Base-by-base conservation (phyloP, 495 filamentous ascomycete species). In the Pseudevernia furfuracea region DNA sequence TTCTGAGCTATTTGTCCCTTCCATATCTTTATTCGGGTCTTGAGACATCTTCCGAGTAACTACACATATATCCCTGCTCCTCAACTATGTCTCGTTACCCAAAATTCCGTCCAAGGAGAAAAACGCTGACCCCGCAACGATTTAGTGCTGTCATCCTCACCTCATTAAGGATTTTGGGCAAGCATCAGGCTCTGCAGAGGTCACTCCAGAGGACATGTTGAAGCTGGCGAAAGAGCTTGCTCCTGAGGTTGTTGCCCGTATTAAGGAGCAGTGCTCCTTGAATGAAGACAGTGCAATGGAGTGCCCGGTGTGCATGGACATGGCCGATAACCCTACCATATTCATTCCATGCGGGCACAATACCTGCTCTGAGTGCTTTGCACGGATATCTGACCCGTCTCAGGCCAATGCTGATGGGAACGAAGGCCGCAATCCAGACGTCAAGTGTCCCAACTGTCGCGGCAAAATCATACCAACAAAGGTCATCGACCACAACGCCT, bases 231-330 rank as follows among this genome's bases (percentile, higher is more conserved):
- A 82, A 62, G 75, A 79, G 30, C 79, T 97, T 36, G 71, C 77
- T 9, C 63, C 74, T 3, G 77, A 81, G 5, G 89, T 90, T 19
- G 81, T 97, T 19, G 71, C 75, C 28, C 85, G 91, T 4, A 80
- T 97, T 67, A 89, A 84, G 66, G 79, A 77, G 28, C 64, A 64
- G 34, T 62, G 65, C n/a, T 55, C 60, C 74, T 77, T 28, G 73
- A 86, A 70, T 72, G 80, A 70, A 75, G 83, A 64, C 78, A 82
- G 60, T 68, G 76, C 75, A 56, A 83, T 85, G 21, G 80, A 85
- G 70, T 96, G 92, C 69, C 88, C 89, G 4, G 83, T 96, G 53
- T 97, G 94, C 71, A 84, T 89, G 61, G 91, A 95, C 71, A 86
- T 78, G 2, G 83, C 86, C 1, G 76, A 82, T 21, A 92, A 91